These are phyloP conservation scores for Chrysoporthe cubensis DNA, from an alignment of 2,329 filamentous ascomycete species.

Conservation along the genomic window DNA sequence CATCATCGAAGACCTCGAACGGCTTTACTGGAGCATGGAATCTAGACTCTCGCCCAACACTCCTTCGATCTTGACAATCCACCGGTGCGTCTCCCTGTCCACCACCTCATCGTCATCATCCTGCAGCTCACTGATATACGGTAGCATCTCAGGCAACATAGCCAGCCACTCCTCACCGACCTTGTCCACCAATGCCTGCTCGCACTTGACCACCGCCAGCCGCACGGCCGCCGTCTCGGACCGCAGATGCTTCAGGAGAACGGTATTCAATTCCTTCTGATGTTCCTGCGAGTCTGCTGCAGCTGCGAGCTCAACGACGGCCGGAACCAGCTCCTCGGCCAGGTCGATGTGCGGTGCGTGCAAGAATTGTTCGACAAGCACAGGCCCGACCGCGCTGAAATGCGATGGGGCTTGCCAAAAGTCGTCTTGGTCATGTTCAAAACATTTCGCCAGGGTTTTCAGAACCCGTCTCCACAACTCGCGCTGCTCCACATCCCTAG, in stretches of 20 bases:
- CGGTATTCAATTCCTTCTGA: slow-evolving; percentile 84
- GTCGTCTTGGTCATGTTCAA: slow-evolving; percentile 88
- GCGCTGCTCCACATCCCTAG: slow-evolving; percentile 54
- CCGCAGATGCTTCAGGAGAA: slow-evolving; percentile 77
- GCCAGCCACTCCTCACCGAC: slow-evolving; percentile 93
- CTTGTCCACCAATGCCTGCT: slow-evolving; percentile 77
- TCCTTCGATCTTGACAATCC: slow-evolving; percentile 89
- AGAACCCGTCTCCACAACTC: slow-evolving; percentile 73
- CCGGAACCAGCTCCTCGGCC: slow-evolving; percentile 65
- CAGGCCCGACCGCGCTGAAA: slow-evolving; percentile 72
- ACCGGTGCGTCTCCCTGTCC: slow-evolving; percentile 84
- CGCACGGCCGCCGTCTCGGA: slow-evolving; percentile 73
- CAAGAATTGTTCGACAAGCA: slow-evolving; percentile 70
- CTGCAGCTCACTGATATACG: slow-evolving; percentile 91
- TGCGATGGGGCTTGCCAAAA: slow-evolving; percentile 95
- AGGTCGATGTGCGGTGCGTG: slow-evolving; percentile 50
- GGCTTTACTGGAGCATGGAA: slow-evolving; percentile 82
- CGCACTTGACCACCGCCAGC: slow-evolving; percentile 78
- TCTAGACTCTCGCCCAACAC: slow-evolving; percentile 90
- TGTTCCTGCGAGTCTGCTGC: slow-evolving; percentile 86
- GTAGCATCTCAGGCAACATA: slow-evolving; percentile 91
- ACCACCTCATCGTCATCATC: slow-evolving; percentile 96
- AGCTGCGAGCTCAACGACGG: slow-evolving; percentile 77
- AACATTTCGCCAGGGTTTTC: slow-evolving; percentile 72
- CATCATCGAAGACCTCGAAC: background rate